These are phyloP conservation scores for Aureobasidium sp. DNA, from an alignment of 2,329 filamentous ascomycete genomes.

Conservation along the genomic window DNA sequence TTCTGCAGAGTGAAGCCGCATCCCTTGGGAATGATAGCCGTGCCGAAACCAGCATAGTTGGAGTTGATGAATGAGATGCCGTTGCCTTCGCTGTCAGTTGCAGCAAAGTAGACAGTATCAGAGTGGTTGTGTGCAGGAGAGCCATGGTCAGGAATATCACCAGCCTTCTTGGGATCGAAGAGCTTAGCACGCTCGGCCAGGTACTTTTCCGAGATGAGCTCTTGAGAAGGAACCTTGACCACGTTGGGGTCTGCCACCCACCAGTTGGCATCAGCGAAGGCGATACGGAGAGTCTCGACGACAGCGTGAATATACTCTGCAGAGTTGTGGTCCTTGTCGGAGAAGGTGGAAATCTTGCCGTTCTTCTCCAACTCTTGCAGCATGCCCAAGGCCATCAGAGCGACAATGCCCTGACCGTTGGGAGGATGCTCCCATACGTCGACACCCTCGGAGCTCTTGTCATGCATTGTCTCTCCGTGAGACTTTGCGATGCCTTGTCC, in stretches of 20 bases:
- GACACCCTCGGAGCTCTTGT: slow-evolving; percentile 46
- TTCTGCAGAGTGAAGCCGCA: slow-evolving; percentile 95
- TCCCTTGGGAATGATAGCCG: slow-evolving; percentile 70
- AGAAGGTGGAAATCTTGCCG: slow-evolving; percentile 66
- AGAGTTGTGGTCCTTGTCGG: slow-evolving; percentile 67
- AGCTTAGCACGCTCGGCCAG: slow-evolving; percentile 61
- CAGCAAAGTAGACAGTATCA: slow-evolving; percentile 92
- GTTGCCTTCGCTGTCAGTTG: slow-evolving; percentile 74
- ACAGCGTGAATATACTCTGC: slow-evolving; percentile 67
- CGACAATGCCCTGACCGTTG: slow-evolving; percentile 92
- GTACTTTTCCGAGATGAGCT: slow-evolving; percentile 65
- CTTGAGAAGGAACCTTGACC: slow-evolving; percentile 58
- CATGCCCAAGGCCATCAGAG: slow-evolving; percentile 88
- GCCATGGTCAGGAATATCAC: slow-evolving; percentile 55
- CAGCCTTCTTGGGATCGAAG: slow-evolving; percentile 47
- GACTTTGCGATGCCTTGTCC: slow-evolving; percentile 52
- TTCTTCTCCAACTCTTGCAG: slow-evolving; percentile 73
- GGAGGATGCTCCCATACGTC: slow-evolving; percentile 95
- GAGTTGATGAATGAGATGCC: slow-evolving; percentile 95
- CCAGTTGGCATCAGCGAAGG: slow-evolving; percentile 85
- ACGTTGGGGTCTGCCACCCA: slow-evolving; percentile 79
- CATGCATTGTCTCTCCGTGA: slow-evolving; percentile 37
- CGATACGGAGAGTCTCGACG: slow-evolving; percentile 79
- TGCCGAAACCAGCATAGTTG: slow-evolving; percentile 86
- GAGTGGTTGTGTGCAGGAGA: slow-evolving; percentile 77